Evolutionary conservation across 78 protist genomes (phyloP), one percentile per base, ranked within the genome.

Genomic region (Dictyostelium capitatum): DNA sequence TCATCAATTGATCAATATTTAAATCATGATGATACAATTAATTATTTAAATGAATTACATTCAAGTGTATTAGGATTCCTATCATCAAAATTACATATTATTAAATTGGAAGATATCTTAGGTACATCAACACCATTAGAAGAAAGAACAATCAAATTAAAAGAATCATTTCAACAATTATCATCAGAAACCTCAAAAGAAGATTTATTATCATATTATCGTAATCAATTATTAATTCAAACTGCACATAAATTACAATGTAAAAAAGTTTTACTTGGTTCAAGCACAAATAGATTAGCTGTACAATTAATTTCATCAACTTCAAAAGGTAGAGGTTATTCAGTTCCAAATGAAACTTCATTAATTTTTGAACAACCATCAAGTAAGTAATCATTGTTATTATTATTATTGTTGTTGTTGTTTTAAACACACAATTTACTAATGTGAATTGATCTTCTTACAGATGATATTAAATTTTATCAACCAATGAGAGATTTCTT

Each of bases 401-500:
- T 37, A 2, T 37, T 37, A 37, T n/a, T n/a, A n/a, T n/a, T n/a
- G n/a, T n/a, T n/a, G n/a, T n/a, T n/a, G n/a, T n/a, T n/a, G n/a
- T n/a, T n/a, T n/a, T n/a, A n/a, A n/a, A n/a, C n/a, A n/a, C n/a
- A n/a, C n/a, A n/a, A n/a, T n/a, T n/a, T n/a, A n/a, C n/a, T n/a
- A n/a, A n/a, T n/a, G n/a, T n/a, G n/a, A n/a, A n/a, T n/a, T n/a
- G n/a, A n/a, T n/a, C n/a, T 30, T 14, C 9, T 2, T 32, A 6
- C 14, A 30, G 83, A 78, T 53, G 32, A 32, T 59, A 77, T 77
- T 30, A 74, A 46, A 43, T 51, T 87, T 25, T 62, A 65, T 54
- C 92, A 87, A 37, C 92, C 92, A 77, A 77, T 87, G 83, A 74
- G 83, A 75, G 92, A 87, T 46, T 87, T 87, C 47, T 41, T 74